phyloP scores from a whole-genome alignment of 2,329 filamentous ascomycete genomes.

The Aspergillus felis region DNA sequence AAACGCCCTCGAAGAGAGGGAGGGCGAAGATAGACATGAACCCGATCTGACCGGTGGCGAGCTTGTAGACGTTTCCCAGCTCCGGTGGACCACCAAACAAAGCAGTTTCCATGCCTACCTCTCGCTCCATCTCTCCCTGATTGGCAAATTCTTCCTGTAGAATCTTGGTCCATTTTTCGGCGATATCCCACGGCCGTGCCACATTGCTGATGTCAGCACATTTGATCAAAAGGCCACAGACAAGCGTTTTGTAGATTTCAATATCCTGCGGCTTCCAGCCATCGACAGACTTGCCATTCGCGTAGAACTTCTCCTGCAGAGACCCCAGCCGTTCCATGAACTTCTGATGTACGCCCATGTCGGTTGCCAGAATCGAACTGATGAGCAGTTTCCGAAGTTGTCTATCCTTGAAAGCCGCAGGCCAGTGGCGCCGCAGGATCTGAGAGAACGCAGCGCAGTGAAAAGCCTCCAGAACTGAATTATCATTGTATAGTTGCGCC shows the following conservation, averaged over 20 bases:
- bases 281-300: slow-evolving; percentile 59
- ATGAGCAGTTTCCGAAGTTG: slow-evolving; percentile 89
- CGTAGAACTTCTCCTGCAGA: slow-evolving; percentile 71
- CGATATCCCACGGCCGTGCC: slow-evolving; percentile 76
- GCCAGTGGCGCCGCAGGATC: slow-evolving; percentile 90
- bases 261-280: slow-evolving; percentile 73
- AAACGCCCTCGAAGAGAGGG: slow-evolving; percentile 83
- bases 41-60: slow-evolving; percentile 82
- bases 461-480: slow-evolving; percentile 93
- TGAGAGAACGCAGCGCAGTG: slow-evolving; percentile 97
- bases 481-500: slow-evolving; percentile 94
- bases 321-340: slow-evolving; percentile 89
- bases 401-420: slow-evolving; percentile 69
- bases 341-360: slow-evolving; percentile 95
- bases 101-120: slow-evolving; percentile 82
- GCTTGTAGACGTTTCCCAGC: slow-evolving; percentile 74
- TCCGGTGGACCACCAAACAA: slow-evolving; percentile 76
- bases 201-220: slow-evolving; percentile 99
- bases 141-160: slow-evolving; percentile 94
- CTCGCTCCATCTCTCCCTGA: slow-evolving; percentile 85
- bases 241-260: slow-evolving; percentile 71
- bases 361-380: slow-evolving; percentile 93
- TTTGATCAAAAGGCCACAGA: slow-evolving; percentile 93
- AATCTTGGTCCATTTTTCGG: slow-evolving; percentile 84
- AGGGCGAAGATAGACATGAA: slow-evolving; percentile 97